Evolutionary conservation across 2,329 filamentous ascomycete species (phyloP), one percentile per base, ranked within the genome.

Genomic region (Raffaelea albimanens): DNA sequence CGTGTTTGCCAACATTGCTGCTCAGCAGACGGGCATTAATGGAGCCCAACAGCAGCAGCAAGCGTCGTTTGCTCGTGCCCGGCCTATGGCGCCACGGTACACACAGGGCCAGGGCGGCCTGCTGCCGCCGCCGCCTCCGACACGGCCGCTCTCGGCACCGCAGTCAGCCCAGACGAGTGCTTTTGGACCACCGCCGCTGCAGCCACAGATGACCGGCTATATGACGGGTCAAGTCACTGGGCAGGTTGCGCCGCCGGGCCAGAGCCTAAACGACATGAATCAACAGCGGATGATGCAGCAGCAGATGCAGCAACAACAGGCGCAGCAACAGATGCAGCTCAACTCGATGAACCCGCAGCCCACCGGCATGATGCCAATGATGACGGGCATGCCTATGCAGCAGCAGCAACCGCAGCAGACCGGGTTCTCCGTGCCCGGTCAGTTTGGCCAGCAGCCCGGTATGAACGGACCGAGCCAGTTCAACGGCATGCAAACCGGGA

Each of bases 101-200:
- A 69, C 75, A 52, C 75, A 78, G 49, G 73, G 71, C 40, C 72
- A 78, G 55, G 69, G 77, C 36, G 78, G 80, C 18, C 71, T 95
- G 34, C 77, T 83, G 8, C 88, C 79, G 3, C 49, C 50, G 22
- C 71, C 86, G 18, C 88, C 89, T 18, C 88, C 89, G 11, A 78
- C 82, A 45, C 78, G 93, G 51, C 85, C 93, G 8, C 74, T 93
- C 13, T 96, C 91, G 38, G 91, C 93, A 36, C 91, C 93, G 22
- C 85, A 88, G 61, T 85, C 88, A 46, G 83, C 79, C 44, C 84
- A 85, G 59, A 80, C 81, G 41, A 89, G 76, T 63, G 75, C 73
- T 4, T 93, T 94, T 62, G 76, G 77, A 8, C 78, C 84, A 18
- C 80, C 87, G 44, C 82, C 87, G 16, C 67, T 96, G 55, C 83